Base-by-base conservation (phyloP, 495 filamentous ascomycete genomes). In the Penicillium crystallinum region DNA sequence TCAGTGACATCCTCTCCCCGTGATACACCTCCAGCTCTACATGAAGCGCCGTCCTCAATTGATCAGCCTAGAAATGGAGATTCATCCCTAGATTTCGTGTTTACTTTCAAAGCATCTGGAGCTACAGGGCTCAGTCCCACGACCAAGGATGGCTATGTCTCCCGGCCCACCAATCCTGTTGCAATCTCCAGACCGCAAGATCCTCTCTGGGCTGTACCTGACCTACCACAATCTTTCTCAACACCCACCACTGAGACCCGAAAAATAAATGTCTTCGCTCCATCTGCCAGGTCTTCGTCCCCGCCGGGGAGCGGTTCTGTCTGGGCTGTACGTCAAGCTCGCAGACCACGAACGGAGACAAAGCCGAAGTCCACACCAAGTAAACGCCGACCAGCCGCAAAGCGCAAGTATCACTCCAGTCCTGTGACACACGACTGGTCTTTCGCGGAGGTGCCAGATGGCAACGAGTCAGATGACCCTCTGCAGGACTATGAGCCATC, bases 401-500 rank as follows among this genome's bases (percentile, higher is more conserved):
- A 65, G 46, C 64, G 55, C 8, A 72, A 63, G 37, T 45, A 56
- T 34, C 59, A 64, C 46, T 71, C 68, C 8, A 74, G 69, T 50
- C 70, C 70, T 21, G 55, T 65, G n/a, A 58, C 60, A 29, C 64
- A 55, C 43, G 72, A 77, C 64, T 77, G 72, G 73, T 74, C 68
- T 29, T 77, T 77, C 54, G 68, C 72, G 34, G 52, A 64, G 27
- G 55, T 61, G 6, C 59, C 64, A 25, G 70, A 73, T 39, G 65
- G 62, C 39, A 68, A 65, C 46, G 73, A 77, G 53, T 77, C 74
- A 39, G 74, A 77, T 56, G 74, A 77, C 53, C 74, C 74, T 33
- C 62, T 77, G 38, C 74, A 75, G 54, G 72, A 75, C 35, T 50
- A 63, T 11, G 57, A 61, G 52, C 63, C 65, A 12, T 74, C 72